Evolutionary conservation across 208 protist species (phyloP).

Genomic region (Trypanosoma vivax): DNA sequence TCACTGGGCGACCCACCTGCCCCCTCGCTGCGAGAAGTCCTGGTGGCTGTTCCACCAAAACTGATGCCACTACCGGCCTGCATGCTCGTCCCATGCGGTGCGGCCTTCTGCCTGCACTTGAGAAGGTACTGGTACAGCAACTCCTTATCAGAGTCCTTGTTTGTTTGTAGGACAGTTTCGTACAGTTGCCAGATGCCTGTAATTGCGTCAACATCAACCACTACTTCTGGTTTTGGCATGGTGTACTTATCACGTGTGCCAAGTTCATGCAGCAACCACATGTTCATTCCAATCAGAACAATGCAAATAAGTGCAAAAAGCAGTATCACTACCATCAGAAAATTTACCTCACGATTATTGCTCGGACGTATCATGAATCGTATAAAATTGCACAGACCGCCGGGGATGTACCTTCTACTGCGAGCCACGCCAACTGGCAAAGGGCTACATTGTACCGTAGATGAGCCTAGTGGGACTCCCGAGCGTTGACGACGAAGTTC

Average conservation of each 20-base stretch:
- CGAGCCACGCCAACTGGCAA: too few relatives aligned
- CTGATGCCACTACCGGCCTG: not conserved
- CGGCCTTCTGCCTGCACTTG: not conserved
- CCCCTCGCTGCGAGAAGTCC: not conserved
- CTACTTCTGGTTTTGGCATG: not conserved
- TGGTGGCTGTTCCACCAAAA: not conserved
- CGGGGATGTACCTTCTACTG: too few relatives aligned
- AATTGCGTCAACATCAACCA: slow-evolving; percentile 2
- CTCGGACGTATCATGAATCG: too few relatives aligned
- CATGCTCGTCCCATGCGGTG: not conserved
- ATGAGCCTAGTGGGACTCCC: too few relatives aligned
- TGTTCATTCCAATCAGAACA: not conserved
- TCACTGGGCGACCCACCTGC: not conserved
- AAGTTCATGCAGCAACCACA: not conserved
- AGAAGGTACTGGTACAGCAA: slow-evolving; percentile 4
- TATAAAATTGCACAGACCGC: too few relatives aligned
- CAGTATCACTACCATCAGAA: not conserved
- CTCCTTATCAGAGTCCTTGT: not conserved
- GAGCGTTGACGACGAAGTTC: too few relatives aligned
- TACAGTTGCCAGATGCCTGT: slow-evolving; percentile 7
- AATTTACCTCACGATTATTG: not conserved
- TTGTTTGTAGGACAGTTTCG: not conserved
- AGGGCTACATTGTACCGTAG: too few relatives aligned
- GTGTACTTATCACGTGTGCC: too few relatives aligned
- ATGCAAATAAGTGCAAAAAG: not conserved